These are phyloP conservation scores for Xylaria sp. DNA, from an alignment of 2,329 filamentous ascomycete genomes.

Conservation along the genomic window DNA sequence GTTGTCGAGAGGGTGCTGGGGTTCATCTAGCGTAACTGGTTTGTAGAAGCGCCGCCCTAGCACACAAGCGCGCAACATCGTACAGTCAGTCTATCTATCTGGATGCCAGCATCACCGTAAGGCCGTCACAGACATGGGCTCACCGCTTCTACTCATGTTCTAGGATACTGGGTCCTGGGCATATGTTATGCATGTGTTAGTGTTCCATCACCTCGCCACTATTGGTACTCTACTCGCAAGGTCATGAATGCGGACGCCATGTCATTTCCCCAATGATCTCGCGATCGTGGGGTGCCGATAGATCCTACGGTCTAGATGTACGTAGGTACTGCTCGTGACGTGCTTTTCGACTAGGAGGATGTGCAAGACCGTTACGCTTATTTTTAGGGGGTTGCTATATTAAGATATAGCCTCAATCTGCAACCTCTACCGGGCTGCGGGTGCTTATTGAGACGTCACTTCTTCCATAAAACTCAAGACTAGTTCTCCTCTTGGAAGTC, in stretches of 20 bases:
- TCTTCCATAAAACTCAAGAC: constrained; percentile 28
- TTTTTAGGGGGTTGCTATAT: constrained; percentile 53
- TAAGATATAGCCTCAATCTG: constrained; percentile 52
- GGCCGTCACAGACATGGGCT: constrained; percentile 23
- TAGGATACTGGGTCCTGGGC: constrained; percentile 18
- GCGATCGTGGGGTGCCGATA: constrained; percentile 31
- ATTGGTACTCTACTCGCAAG: constrained; percentile 34
- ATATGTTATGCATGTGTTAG: constrained; percentile 36
- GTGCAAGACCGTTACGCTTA: constrained; percentile 42
- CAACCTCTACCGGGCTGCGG: constrained; percentile 49
- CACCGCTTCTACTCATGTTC: constrained; percentile 26
- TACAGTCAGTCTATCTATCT: background rate
- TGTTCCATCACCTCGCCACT: constrained; percentile 36
- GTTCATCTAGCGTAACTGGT: constrained; percentile 26
- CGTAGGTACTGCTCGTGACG: constrained; percentile 35
- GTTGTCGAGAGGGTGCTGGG: constrained; percentile 14
- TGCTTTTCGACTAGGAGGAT: constrained; percentile 32
- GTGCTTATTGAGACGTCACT: constrained; percentile 50
- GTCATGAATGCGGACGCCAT: constrained; percentile 25
- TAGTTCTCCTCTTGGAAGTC: background rate
- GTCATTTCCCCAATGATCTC: constrained; percentile 31
- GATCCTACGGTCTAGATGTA: constrained; percentile 37
- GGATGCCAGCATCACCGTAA: constrained; percentile 6
- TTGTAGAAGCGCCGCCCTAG: constrained; percentile 41
- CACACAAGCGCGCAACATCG: constrained; percentile 15